phyloP scores from a whole-genome alignment of 2,329 filamentous ascomycete species.

The Fusarium sp. region DNA sequence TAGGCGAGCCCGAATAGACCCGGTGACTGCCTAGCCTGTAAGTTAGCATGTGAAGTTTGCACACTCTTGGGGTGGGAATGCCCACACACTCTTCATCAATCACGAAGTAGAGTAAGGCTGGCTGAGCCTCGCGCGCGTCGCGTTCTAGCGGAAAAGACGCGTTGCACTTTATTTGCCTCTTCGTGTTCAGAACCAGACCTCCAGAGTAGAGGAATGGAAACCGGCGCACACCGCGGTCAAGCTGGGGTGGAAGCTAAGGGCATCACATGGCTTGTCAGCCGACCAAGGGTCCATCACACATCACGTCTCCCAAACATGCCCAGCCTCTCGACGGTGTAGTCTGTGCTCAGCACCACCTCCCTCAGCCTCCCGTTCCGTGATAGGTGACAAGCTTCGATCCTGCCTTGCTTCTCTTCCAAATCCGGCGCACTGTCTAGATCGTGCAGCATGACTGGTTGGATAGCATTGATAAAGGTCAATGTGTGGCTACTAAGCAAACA shows the following conservation, averaged over 20 bases:
- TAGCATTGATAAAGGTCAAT: constrained; percentile 9
- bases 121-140: constrained; percentile 46
- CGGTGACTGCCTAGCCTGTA: constrained; percentile 40
- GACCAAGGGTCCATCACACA: constrained; percentile 43
- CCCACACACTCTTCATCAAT: constrained; percentile 29
- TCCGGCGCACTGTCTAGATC: constrained; percentile 38
- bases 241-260: constrained; percentile 21
- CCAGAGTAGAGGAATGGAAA: constrained; percentile 31
- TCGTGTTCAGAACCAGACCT: constrained; percentile 10
- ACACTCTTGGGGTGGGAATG: constrained; percentile 27
- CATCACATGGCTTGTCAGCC: constrained; percentile 51
- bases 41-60: constrained; percentile 41
- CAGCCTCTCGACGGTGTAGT: constrained; percentile 27
- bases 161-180: constrained; percentile 21
- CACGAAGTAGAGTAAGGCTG: constrained; percentile 23
- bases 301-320: constrained; percentile 27
- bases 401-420: constrained; percentile 27
- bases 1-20: constrained; percentile 35
- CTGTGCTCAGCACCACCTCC: constrained; percentile 34
- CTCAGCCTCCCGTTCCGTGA: constrained; percentile 30
- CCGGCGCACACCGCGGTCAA: constrained; percentile 19
- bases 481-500: constrained; percentile 38
- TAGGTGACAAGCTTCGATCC: constrained; percentile 19
- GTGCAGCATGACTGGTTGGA: constrained; percentile 32
- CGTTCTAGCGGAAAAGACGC: constrained; percentile 33